Conservation (phyloP, 2,329 filamentous ascomycete species). For the Clarireedia paspali region DNA sequence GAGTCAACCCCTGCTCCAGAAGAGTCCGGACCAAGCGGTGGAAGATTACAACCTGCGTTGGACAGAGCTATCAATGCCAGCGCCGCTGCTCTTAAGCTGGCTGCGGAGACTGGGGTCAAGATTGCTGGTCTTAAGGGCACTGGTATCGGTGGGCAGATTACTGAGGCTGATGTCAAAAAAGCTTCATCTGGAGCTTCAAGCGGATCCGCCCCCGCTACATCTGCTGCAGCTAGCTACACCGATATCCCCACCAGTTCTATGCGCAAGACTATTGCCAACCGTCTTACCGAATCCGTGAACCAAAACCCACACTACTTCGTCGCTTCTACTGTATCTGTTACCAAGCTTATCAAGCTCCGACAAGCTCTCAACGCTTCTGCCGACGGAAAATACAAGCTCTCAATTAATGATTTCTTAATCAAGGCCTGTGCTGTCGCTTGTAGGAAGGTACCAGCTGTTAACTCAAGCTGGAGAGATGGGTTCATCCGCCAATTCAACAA, state of each 20-base stretch:
- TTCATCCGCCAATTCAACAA: constrained; percentile 88
- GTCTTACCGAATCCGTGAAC: constrained; percentile 80
- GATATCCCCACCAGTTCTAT: constrained; percentile 82
- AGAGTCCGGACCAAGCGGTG: constrained; percentile 66
- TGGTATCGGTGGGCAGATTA: constrained; percentile 79
- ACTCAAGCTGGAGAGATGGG: constrained; percentile 89
- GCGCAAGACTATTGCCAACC: constrained; percentile 95
- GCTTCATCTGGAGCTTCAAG: constrained; percentile 49
- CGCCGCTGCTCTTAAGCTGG: constrained; percentile 70
- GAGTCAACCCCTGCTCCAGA: constrained; percentile 61
- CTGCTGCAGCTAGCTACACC: constrained; percentile 63
- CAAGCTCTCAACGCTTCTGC: constrained; percentile 82
- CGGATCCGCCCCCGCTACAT: constrained; percentile 48
- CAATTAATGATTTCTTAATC: constrained; percentile 99
- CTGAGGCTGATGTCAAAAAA: constrained; percentile 90
- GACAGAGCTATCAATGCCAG: constrained; percentile 72
- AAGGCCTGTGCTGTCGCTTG: constrained; percentile 87
- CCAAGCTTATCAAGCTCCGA: constrained; percentile 93
- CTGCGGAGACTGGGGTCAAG: constrained; percentile 75
- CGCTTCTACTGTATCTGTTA: constrained; percentile 80
- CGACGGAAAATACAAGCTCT: constrained; percentile 96
- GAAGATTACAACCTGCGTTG: constrained; percentile 74
- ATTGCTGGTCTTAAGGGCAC: constrained; percentile 77
- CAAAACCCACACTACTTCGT: constrained; percentile 99
- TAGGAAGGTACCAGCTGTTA: constrained; percentile 90